A percentile compares a stretch with the other conserved stretches of the same genome.
phyloP scores from a whole-genome alignment of 202 grass and related monocot genomes.

The Zoysia matrella region DNA sequence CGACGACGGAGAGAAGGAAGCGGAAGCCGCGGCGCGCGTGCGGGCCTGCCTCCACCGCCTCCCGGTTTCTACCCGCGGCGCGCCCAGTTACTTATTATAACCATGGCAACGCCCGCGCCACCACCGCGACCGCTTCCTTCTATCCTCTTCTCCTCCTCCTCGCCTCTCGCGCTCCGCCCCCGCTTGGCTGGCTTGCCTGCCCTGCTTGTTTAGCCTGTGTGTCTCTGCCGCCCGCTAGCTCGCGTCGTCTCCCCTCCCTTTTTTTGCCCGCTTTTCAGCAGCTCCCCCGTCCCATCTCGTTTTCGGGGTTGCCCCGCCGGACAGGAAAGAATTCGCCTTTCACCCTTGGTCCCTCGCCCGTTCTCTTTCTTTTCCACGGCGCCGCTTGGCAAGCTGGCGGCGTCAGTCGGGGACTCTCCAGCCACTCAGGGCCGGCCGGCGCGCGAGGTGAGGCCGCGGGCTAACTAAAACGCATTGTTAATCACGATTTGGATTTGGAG shows the following conservation, averaged over 20 bases:
- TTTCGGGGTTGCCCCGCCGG: slow-evolving; percentile 32
- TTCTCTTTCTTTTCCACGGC: background rate
- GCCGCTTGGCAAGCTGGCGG: slow-evolving; percentile 14
- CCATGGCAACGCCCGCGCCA: slow-evolving; percentile 1
- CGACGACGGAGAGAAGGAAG: background rate
- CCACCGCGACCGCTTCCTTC: background rate
- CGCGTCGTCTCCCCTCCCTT: background rate
- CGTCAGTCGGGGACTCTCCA: background rate
- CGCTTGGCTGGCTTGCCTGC: background rate
- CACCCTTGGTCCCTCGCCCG: background rate
- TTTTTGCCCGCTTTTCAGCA: slow-evolving; percentile 29
- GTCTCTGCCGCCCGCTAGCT: background rate
- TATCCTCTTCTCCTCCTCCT: slow-evolving; percentile 2
- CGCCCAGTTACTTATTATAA: slow-evolving; percentile 61
- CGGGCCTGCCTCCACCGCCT: slow-evolving; percentile 40
- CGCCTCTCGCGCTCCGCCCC: slow-evolving; percentile 43
- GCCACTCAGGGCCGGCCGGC: background rate
- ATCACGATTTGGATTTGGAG: slow-evolving; percentile 25
- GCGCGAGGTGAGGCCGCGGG: background rate
- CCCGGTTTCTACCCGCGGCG: slow-evolving; percentile 56
- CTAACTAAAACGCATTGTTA: slow-evolving; percentile 22
- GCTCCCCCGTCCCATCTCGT: slow-evolving; percentile 18
- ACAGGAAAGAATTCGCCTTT: slow-evolving; percentile 36
- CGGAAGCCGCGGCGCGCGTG: slow-evolving; percentile 24
- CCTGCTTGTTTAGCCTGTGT: background rate